Evolutionary conservation across 257 asterid genomes (phyloP).

Genomic region (Penstemon barbatus): DNA sequence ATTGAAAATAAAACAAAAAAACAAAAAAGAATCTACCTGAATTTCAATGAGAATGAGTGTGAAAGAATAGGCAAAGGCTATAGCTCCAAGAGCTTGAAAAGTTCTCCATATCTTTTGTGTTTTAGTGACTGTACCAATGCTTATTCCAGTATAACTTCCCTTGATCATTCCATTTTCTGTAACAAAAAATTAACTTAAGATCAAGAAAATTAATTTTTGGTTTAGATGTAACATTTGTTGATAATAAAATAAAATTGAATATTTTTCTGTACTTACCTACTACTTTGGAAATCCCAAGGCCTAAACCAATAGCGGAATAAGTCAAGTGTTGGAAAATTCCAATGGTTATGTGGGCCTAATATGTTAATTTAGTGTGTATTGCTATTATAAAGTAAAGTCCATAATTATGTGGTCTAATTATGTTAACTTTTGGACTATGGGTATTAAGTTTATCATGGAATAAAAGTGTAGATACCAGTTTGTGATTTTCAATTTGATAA

Average conservation of each 20-base stretch:
- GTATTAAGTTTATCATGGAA: no score
- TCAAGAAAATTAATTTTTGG: conserved; percentile 10
- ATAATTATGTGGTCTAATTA: no score
- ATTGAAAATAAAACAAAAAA: neutral
- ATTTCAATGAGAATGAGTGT: conserved; percentile 77
- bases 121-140: conserved; percentile 66
- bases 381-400: no score
- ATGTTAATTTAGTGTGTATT: no score
- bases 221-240: no score
- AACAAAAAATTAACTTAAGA: neutral
- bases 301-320: conserved; percentile 65
- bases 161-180: conserved; percentile 56
- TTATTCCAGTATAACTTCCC: conserved; percentile 77
- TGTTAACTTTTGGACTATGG: no score
- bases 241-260: no score
- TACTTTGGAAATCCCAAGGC: conserved; percentile 63
- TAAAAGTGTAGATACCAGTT: no score
- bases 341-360: no score
- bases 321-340: no score
- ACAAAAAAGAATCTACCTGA: conserved; percentile 41
- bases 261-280: no score
- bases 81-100: conserved; percentile 79
- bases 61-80: conserved; percentile 88
- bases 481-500: no score
- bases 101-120: conserved; percentile 74